A percentile compares a stretch with the other conserved stretches of the same genome.
Conservation (phyloP, 306 rosid genomes). For the Clitoria ternatea region DNA sequence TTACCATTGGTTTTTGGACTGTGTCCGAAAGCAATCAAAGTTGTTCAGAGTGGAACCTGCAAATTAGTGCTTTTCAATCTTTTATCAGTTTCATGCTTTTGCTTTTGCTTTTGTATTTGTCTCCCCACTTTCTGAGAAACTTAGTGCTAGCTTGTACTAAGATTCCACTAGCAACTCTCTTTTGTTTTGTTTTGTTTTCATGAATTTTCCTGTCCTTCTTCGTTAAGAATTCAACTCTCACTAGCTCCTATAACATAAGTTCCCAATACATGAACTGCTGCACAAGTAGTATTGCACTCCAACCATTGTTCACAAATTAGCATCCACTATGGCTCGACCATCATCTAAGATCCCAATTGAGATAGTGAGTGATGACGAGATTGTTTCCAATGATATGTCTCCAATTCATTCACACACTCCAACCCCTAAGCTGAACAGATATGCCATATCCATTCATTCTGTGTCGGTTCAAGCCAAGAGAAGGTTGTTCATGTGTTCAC, state of each 20-base stretch:
- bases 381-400: conserved; percentile 44
- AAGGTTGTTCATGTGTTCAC: conserved; percentile 23
- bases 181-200: neutral
- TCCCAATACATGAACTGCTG: neutral
- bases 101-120: neutral
- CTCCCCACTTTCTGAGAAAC: neutral
- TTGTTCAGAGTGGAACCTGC: neutral
- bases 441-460: conserved; percentile 38
- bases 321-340: conserved; percentile 45
- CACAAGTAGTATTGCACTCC: neutral
- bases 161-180: neutral
- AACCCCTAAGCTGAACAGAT: conserved; percentile 7
- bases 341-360: conserved; percentile 46
- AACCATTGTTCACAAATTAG: conserved; percentile 30
- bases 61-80: conserved; percentile 11
- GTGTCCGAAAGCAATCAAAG: neutral
- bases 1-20: neutral
- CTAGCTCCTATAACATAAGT: neutral
- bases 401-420: neutral
- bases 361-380: conserved; percentile 59
- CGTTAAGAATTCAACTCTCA: conserved; percentile 4
- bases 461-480: conserved; percentile 43
- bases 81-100: too few relatives aligned
- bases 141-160: too few relatives aligned
- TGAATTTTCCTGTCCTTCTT: neutral